phyloP scores from a whole-genome alignment of 2,329 filamentous ascomycete species.

The Aspergillus clavatus region DNA sequence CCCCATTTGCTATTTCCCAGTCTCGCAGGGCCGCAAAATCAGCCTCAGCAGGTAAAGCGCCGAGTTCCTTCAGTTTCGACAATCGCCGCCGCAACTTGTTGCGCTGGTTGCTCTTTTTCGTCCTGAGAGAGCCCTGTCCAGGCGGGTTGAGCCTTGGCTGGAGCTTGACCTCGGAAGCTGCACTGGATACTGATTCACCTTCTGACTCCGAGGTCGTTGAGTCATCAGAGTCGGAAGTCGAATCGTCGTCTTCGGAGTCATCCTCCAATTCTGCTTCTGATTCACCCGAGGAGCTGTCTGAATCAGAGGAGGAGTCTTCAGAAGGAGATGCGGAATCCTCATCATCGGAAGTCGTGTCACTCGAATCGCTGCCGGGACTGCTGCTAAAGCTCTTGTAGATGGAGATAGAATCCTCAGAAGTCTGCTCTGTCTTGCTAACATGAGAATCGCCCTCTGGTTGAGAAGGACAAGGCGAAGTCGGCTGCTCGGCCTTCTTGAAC shows the following conservation, averaged over 20 bases:
- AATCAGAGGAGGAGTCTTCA: constrained; percentile 30
- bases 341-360: constrained; percentile 12
- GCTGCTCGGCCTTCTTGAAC: constrained; percentile 23
- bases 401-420: constrained; percentile 15
- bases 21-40: constrained; percentile 46
- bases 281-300: constrained; percentile 34
- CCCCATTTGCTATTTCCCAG: constrained; percentile 29
- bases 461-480: constrained; percentile 3
- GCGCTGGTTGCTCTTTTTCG: constrained; percentile 53
- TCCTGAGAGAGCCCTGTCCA: constrained; percentile 47
- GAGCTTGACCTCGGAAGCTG: constrained; percentile 4
- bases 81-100: constrained; percentile 48
- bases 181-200: constrained; percentile 18
- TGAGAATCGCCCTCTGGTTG: constrained; percentile 9
- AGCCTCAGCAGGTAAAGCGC: constrained; percentile 48
- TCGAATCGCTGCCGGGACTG: constrained; percentile 30
- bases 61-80: constrained; percentile 50
- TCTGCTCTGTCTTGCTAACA: constrained; percentile 12
- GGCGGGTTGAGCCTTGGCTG: constrained; percentile 35
- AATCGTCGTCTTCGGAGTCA: constrained; percentile 22
- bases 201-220: constrained; percentile 35
- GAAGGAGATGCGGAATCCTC: constrained; percentile 22
- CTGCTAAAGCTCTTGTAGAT: constrained; percentile 9
- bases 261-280: constrained; percentile 25
- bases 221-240: constrained; percentile 20